Percentiles rank a stretch among this genome's conserved stretches.
These are phyloP conservation scores for Porpolomopsis calyptriformis DNA, from an alignment of 768 basidiomycete species.

Conservation along the genomic window DNA sequence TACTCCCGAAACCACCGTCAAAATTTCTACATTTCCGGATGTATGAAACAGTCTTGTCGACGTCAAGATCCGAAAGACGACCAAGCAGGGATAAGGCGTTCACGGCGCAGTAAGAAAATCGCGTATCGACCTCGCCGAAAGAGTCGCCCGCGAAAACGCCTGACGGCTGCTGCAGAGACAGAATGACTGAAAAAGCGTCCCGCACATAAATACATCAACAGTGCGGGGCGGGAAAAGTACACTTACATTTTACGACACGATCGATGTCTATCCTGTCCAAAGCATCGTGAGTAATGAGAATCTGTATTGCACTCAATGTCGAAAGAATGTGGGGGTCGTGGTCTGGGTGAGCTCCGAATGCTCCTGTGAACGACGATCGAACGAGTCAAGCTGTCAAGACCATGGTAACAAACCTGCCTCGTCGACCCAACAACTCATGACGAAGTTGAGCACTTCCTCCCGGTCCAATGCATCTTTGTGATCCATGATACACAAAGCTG, in stretches of 20 bases:
- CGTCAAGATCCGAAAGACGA: constrained; percentile 55
- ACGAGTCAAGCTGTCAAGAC: neutral
- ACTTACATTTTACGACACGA: constrained; percentile 65
- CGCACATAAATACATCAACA: neutral
- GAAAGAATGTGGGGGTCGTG: constrained; percentile 87
- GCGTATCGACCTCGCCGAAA: constrained; percentile 89
- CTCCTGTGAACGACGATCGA: constrained; percentile 41
- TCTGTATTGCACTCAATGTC: constrained; percentile 88
- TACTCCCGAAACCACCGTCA: constrained; percentile 88
- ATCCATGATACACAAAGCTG: constrained; percentile 75
- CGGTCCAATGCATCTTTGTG: constrained; percentile 67
- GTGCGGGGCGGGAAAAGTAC: neutral
- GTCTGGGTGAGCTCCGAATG: constrained; percentile 82
- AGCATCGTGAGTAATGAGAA: constrained; percentile 77
- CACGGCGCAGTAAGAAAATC: constrained; percentile 85
- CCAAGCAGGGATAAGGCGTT: constrained; percentile 75
- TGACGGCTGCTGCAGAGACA: constrained; percentile 73
- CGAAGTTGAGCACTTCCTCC: constrained; percentile 79
- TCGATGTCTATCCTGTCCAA: constrained; percentile 59
- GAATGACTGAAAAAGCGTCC: constrained; percentile 48
- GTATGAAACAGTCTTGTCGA: constrained; percentile 58
- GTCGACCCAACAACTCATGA: constrained; percentile 93
- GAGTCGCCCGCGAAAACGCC: constrained; percentile 85
- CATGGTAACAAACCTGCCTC: constrained; percentile 47
- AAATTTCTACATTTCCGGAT: constrained; percentile 78